Percentiles rank a stretch among this genome's conserved stretches.
phyloP scores from a whole-genome alignment of 1,284 basidiomycete species.

The Rhodotorula sp. region DNA sequence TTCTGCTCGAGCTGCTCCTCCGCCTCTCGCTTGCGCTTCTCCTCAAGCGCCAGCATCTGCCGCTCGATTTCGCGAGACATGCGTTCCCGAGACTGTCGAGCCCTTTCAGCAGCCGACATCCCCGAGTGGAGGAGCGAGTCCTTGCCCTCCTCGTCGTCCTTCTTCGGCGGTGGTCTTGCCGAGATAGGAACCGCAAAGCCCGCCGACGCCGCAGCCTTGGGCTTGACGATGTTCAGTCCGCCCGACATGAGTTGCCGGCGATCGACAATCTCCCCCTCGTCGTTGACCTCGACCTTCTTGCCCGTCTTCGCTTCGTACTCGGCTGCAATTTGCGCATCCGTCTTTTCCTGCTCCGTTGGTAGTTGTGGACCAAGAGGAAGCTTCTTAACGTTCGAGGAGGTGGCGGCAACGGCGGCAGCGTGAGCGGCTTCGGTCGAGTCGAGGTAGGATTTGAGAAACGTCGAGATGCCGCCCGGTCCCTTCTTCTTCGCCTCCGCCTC shows the following conservation, averaged over 20 bases:
- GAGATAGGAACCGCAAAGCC: slow-evolving; percentile 23
- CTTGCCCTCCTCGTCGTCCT: background rate
- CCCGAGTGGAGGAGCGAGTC: slow-evolving; percentile 26
- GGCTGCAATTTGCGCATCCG: slow-evolving; percentile 67
- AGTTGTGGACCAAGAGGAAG: slow-evolving; percentile 1
- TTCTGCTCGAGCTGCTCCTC: slow-evolving; percentile 38
- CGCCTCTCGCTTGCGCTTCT: slow-evolving; percentile 41
- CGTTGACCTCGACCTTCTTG: slow-evolving; percentile 90
- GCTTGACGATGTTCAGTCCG: slow-evolving; percentile 73
- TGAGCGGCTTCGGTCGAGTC: slow-evolving; percentile 78
- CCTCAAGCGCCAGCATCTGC: slow-evolving; percentile 42
- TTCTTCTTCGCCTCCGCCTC: slow-evolving; percentile 36
- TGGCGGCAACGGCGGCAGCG: slow-evolving; percentile 75
- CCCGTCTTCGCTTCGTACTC: slow-evolving; percentile 67
- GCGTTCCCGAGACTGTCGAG: slow-evolving; percentile 34
- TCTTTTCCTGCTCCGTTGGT: slow-evolving; percentile 20
- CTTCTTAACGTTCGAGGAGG: slow-evolving; percentile 45
- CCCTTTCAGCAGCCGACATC: slow-evolving; percentile 34
- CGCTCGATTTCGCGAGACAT: slow-evolving; percentile 41
- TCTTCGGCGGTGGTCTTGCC: background rate
- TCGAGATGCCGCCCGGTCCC: slow-evolving; percentile 63
- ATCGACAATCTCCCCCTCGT: slow-evolving; percentile 96
- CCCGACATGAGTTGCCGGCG: slow-evolving; percentile 86
- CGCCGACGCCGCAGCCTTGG: slow-evolving; percentile 7
- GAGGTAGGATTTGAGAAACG: slow-evolving; percentile 80